Percentiles rank a stretch among this genome's conserved stretches.
These are phyloP conservation scores for Globisporangium okanoganense DNA, from an alignment of 352 stramenopile genomes.

Conservation along the genomic window DNA sequence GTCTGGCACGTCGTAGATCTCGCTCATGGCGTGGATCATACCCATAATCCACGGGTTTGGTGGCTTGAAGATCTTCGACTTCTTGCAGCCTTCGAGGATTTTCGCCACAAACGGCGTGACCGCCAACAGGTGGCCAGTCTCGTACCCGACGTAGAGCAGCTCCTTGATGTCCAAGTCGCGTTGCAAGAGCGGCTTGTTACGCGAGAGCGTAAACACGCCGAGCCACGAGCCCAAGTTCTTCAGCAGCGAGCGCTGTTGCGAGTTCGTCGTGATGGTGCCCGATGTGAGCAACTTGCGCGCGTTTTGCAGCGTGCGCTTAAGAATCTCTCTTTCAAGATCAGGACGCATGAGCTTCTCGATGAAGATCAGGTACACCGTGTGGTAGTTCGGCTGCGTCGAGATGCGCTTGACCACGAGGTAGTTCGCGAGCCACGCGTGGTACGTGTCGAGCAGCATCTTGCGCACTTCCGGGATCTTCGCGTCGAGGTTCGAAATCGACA, in stretches of 20 bases:
- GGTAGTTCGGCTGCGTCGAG: conserved; percentile 98
- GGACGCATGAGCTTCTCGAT: conserved; percentile 95
- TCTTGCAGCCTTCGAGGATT: conserved; percentile 97
- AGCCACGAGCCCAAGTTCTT: conserved; percentile 99
- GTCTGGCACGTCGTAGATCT: conserved; percentile 98
- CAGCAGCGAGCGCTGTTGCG: conserved; percentile 95
- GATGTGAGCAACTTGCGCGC: conserved; percentile 96
- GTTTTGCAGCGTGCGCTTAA: conserved; percentile 94
- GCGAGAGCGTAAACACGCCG: conserved; percentile 96
- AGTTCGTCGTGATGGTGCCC: conserved; percentile 98
- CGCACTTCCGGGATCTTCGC: conserved; percentile 96
- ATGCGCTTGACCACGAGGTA: conserved; percentile 99
- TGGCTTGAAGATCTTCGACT: conserved; percentile 96
- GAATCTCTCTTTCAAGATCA: conserved; percentile 93
- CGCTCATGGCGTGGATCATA: conserved; percentile 96
- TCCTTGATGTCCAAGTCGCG: conserved; percentile 98
- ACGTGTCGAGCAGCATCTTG: conserved; percentile 90
- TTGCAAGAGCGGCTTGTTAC: conserved; percentile 97
- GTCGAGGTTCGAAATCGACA: conserved; percentile 97
- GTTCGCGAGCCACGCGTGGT: conserved; percentile 98
- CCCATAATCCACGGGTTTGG: conserved; percentile 99
- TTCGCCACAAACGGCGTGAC: conserved; percentile 98
- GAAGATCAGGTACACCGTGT: conserved; percentile 97
- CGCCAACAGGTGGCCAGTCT: conserved; percentile 96
- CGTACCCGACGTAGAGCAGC: conserved; percentile 94